A percentile compares a stretch with the other conserved stretches of the same genome.
Conservation (phyloP, 805 yeast species). For the Saccharomycopsis malanga region DNA sequence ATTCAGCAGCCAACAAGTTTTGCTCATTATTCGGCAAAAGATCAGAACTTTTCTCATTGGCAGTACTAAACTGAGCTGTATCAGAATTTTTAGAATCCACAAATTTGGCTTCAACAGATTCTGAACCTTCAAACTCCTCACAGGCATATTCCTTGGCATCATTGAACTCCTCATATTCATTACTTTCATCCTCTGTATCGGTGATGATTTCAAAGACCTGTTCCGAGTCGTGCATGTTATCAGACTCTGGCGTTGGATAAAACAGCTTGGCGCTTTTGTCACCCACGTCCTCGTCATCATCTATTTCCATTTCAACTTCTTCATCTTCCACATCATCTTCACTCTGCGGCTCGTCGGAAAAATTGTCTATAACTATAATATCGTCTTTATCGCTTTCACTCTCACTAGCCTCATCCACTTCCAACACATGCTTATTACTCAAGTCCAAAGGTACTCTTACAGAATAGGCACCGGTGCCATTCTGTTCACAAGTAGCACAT, state of each 20-base stretch:
- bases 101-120: no score
- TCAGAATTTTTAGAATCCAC: no score
- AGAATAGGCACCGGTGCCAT: constrained; percentile 27
- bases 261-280: constrained; percentile 22
- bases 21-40: no score
- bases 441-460: neutral
- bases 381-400: constrained; percentile 5
- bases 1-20: no score
- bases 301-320: neutral
- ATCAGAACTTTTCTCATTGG: no score
- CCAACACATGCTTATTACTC: neutral
- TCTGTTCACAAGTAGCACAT: constrained; percentile 37
- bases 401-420: neutral
- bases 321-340: neutral
- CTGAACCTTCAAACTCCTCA: no score
- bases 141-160: no score
- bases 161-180: constrained; percentile 5
- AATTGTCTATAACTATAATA: constrained; percentile 3
- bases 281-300: neutral
- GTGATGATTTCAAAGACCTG: neutral
- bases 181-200: neutral
- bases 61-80: no score
- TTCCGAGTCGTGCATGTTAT: neutral
- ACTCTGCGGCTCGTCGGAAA: neutral
- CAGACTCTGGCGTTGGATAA: constrained; percentile 13